Conservation (phyloP, 2,329 filamentous ascomycete genomes). For the Fusarium falciforme region DNA sequence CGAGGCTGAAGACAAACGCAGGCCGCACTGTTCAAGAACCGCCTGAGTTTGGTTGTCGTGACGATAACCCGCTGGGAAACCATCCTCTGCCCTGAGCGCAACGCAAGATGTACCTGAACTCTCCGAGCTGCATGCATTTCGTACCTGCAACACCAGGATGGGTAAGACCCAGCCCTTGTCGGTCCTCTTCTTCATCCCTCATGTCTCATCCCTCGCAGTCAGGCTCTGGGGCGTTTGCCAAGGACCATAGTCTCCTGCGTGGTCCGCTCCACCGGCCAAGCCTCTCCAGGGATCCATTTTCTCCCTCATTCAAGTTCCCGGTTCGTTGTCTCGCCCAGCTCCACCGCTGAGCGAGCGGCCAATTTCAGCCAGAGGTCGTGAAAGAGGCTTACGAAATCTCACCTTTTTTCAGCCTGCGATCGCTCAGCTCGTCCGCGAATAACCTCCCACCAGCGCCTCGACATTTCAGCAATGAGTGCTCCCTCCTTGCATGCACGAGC, state of each 20-base stretch:
- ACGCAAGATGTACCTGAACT: constrained; percentile 11
- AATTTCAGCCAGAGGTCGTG: constrained; percentile 33
- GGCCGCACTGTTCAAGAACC: neutral
- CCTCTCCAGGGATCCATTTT: constrained; percentile 36
- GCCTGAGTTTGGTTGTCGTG: constrained; percentile 35
- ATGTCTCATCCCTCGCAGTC: constrained; percentile 22
- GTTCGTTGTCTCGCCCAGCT: constrained; percentile 34
- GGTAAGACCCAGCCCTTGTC: constrained; percentile 2
- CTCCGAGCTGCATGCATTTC: constrained; percentile 17
- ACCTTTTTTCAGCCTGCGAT: constrained; percentile 25
- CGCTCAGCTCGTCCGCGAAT: constrained; percentile 27
- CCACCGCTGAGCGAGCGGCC: constrained; percentile 32
- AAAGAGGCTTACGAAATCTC: constrained; percentile 32
- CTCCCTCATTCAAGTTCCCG: constrained; percentile 34
- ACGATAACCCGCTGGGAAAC: constrained; percentile 31
- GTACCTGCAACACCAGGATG: constrained; percentile 7
- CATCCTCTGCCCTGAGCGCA: constrained; percentile 2
- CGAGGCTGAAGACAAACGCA: constrained; percentile 6
- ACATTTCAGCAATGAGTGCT: constrained; percentile 13
- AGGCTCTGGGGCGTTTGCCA: constrained; percentile 16
- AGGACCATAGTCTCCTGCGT: constrained; percentile 4
- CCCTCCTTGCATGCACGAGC: constrained; percentile 24
- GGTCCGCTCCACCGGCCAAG: constrained; percentile 36
- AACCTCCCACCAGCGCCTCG: constrained; percentile 12
- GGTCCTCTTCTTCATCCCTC: constrained; percentile 21